A percentile compares a stretch with the other conserved stretches of the same genome.
phyloP scores from a whole-genome alignment of 768 basidiomycete genomes.

The Trametes gibbosa region DNA sequence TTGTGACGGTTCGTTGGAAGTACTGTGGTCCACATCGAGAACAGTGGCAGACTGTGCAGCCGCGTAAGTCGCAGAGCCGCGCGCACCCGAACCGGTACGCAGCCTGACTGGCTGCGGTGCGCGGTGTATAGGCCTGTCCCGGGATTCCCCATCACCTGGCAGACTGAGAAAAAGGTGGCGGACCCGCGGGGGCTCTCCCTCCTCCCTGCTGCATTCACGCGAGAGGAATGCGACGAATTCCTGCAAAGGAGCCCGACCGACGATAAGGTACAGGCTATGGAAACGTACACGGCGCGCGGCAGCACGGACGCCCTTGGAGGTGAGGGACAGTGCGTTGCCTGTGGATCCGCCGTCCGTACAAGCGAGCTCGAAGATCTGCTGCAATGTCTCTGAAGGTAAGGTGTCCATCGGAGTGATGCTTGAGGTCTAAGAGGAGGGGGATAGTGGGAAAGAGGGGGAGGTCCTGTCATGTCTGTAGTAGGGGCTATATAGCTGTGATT shows the following conservation, averaged over 20 bases:
- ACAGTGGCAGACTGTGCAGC: no score
- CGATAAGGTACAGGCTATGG: neutral
- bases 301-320: neutral
- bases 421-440: no score
- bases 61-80: no score
- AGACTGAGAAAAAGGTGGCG: neutral
- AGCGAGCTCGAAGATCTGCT: neutral
- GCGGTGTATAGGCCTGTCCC: no score
- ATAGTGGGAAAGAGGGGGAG: no score
- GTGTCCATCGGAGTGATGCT: neutral
- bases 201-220: neutral
- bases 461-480: no score
- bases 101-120: no score
- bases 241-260: neutral
- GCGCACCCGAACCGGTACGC: no score
- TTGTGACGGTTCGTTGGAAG: no score
- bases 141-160: no score
- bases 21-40: no score
- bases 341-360: neutral
- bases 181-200: neutral
- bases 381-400: neutral
- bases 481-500: no score
- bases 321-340: neutral
- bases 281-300: neutral
- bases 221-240: neutral